phyloP scores from a whole-genome alignment of 768 basidiomycete species.

The Lanmaoa rubissima region DNA sequence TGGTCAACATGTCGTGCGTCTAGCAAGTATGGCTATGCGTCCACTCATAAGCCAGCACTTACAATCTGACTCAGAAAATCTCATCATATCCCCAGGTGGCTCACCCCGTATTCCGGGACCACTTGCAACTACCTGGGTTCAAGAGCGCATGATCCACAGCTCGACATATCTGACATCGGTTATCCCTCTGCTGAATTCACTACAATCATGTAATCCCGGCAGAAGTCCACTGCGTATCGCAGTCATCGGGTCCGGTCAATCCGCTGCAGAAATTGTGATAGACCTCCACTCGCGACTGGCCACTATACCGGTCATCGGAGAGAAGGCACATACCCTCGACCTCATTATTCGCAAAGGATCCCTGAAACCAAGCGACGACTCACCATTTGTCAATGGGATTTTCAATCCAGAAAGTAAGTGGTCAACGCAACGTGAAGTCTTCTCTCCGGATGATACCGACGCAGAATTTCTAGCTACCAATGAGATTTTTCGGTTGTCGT shows the following conservation, averaged over 20 bases:
- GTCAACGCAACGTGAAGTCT: background rate
- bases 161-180: slow-evolving; percentile 43
- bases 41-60: background rate
- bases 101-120: slow-evolving; percentile 42
- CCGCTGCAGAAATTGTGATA: slow-evolving; percentile 46
- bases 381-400: slow-evolving; percentile 53
- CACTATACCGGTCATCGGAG: slow-evolving; percentile 25
- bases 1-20: slow-evolving; percentile 34
- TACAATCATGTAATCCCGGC: slow-evolving; percentile 17
- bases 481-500: slow-evolving; percentile 37
- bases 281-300: slow-evolving; percentile 42
- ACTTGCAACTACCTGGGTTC: slow-evolving; percentile 31
- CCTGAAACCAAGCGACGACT: slow-evolving; percentile 51
- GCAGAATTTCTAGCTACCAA: slow-evolving; percentile 36
- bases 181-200: slow-evolving; percentile 31
- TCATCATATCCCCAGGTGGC: slow-evolving; percentile 53
- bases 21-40: slow-evolving; percentile 37
- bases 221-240: slow-evolving; percentile 39
- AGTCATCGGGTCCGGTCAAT: slow-evolving; percentile 49
- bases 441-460: background rate
- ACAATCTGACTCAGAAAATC: slow-evolving; percentile 35
- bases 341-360: slow-evolving; percentile 52
- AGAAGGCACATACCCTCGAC: slow-evolving; percentile 40
- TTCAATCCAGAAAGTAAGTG: slow-evolving; percentile 48
- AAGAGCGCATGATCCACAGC: slow-evolving; percentile 42